A percentile compares a stretch with the other conserved stretches of the same genome.
Evolutionary conservation across 495 filamentous ascomycete genomes (phyloP).

Genomic region (Neurospora tetrasperma): DNA sequence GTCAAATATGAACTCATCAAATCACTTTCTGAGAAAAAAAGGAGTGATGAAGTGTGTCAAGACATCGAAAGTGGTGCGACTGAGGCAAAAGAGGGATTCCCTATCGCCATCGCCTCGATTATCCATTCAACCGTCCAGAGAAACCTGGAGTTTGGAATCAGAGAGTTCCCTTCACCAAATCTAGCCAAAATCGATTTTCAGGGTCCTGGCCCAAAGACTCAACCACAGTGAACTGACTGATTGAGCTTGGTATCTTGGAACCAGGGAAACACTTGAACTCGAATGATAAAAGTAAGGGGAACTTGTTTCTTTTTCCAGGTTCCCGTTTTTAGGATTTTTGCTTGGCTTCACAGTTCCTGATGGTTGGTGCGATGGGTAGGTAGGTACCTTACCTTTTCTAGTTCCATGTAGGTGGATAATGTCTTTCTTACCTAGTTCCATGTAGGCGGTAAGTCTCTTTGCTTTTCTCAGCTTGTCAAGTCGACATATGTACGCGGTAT

Average conservation of each 20-base stretch:
- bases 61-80: neutral
- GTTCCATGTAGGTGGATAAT: neutral
- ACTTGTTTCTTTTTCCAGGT: neutral
- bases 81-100: neutral
- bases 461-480: neutral
- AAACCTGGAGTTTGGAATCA: neutral
- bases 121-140: neutral
- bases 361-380: neutral
- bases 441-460: neutral
- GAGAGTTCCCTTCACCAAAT: neutral
- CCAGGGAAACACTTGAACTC: neutral
- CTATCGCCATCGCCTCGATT: neutral
- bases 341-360: neutral
- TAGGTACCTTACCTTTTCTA: neutral
- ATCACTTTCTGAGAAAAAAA: neutral
- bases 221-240: neutral
- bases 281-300: neutral
- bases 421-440: too few relatives aligned
- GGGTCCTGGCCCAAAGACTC: neutral
- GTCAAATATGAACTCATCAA: neutral
- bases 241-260: neutral
- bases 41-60: neutral
- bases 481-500: neutral
- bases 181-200: neutral
- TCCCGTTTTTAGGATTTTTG: neutral